A percentile compares a stretch with the other conserved stretches of the same genome.
phyloP scores from a whole-genome alignment of 2,329 filamentous ascomycete genomes.

The Penicillium paneum region DNA sequence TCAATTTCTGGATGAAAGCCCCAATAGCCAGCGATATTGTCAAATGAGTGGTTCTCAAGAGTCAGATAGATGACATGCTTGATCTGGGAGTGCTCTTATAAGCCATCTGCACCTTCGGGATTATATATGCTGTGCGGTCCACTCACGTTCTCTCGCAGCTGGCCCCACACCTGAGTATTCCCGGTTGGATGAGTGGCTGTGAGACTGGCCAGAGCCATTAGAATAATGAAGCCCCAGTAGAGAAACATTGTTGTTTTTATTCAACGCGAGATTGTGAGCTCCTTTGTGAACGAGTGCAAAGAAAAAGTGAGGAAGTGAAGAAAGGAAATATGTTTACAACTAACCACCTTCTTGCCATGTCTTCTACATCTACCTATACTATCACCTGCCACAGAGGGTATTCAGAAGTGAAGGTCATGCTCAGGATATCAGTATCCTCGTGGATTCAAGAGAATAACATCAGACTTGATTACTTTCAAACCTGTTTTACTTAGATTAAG shows the following conservation, averaged over 20 bases:
- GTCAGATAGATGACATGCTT: constrained; percentile 39
- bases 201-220: constrained; percentile 13
- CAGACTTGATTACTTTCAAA: neutral
- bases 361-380: neutral
- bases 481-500: neutral
- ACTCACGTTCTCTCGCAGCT: constrained; percentile 27
- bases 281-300: neutral
- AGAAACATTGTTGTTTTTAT: neutral
- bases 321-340: neutral
- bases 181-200: constrained; percentile 18
- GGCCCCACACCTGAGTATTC: constrained; percentile 16
- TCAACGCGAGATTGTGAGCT: neutral
- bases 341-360: neutral
- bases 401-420: neutral
- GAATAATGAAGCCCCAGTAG: neutral
- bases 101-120: neutral
- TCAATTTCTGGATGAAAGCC: constrained; percentile 38
- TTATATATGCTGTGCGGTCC: neutral
- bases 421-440: neutral
- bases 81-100: constrained; percentile 20
- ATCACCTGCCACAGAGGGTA: neutral
- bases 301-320: too few species aligned
- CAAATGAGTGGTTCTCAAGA: constrained; percentile 42
- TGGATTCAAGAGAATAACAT: neutral
- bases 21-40: constrained; percentile 43